Conservation (phyloP, 2,329 filamentous ascomycete species). For the Teratosphaeria zuluensis region DNA sequence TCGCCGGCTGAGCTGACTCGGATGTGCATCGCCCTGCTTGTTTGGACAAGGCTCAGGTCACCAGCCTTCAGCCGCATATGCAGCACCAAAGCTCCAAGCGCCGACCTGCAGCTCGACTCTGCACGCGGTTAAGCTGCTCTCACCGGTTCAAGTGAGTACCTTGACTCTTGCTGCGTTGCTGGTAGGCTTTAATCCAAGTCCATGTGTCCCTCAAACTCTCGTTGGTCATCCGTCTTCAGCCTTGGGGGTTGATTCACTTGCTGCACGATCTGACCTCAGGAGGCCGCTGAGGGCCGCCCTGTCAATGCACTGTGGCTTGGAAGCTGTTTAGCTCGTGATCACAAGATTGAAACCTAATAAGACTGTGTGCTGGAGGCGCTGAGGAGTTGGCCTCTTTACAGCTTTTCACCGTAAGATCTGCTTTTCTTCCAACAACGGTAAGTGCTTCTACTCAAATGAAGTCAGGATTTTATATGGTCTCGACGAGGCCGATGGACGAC, state of each 20-base stretch:
- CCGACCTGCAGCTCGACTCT: background rate
- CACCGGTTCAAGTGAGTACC: background rate
- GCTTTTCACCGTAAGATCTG: background rate
- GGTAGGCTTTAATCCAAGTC: background rate
- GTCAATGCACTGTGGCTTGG: background rate
- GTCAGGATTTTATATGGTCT: background rate
- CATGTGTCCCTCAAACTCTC: background rate
- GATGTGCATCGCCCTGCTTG: background rate
- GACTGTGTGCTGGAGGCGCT: background rate
- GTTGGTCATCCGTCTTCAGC: background rate
- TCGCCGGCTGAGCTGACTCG: background rate
- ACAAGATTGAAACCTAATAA: background rate
- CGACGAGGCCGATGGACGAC: background rate
- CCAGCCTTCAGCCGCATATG: background rate
- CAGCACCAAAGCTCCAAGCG: background rate
- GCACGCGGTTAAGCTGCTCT: background rate
- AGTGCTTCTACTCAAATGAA: background rate
- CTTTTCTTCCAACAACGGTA: background rate
- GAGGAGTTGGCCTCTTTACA: background rate
- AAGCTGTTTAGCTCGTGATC: background rate
- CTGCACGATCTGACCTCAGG: background rate
- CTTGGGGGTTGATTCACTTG: background rate
- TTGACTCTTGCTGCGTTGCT: background rate
- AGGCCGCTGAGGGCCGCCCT: background rate
- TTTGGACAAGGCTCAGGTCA: background rate